Percentiles rank a stretch among this genome's conserved stretches.
These are phyloP conservation scores for Gracilariopsis chorda DNA, from an alignment of 23 red algal genomes.

Conservation along the genomic window DNA sequence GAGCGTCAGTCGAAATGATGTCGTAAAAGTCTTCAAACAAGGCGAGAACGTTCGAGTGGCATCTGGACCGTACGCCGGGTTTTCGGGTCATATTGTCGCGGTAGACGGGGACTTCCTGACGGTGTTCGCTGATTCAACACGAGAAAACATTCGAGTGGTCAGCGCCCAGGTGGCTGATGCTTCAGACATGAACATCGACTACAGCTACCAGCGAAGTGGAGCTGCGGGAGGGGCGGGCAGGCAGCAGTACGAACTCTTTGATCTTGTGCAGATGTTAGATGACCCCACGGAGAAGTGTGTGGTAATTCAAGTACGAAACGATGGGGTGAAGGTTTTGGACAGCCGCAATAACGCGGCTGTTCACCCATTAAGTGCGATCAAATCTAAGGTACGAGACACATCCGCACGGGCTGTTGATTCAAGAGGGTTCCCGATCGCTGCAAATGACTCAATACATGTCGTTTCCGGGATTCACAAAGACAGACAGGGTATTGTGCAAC, in stretches of 20 bases:
- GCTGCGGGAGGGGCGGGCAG: not conserved
- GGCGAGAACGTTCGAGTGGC: conserved; percentile 81
- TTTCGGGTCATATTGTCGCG: conserved; percentile 84
- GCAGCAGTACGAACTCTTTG: conserved; percentile 76
- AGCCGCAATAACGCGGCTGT: conserved; percentile 40
- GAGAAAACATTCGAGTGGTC: conserved; percentile 76
- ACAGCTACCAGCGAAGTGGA: not conserved
- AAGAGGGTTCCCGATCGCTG: conserved; percentile 69
- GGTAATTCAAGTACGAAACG: conserved; percentile 71
- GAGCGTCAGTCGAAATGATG: conserved; percentile 47
- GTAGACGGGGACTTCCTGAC: conserved; percentile 77
- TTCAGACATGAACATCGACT: conserved; percentile 60
- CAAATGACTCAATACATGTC: conserved; percentile 84
- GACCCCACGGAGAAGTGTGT: conserved; percentile 72
- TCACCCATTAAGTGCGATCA: conserved; percentile 68
- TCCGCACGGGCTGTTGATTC: conserved; percentile 68
- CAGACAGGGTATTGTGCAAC: conserved; percentile 75
- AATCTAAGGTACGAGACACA: conserved; percentile 46
- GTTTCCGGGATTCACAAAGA: conserved; percentile 71
- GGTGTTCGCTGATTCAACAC: conserved; percentile 80
- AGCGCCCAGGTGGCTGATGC: conserved; percentile 65
- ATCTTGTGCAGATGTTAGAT: conserved; percentile 79
- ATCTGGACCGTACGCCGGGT: conserved; percentile 71
- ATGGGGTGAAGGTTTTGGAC: conserved; percentile 73
- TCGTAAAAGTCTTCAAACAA: conserved; percentile 86